Base-by-base conservation (phyloP, 2,329 filamentous ascomycete species). In the Chaetothyriales sp. region DNA sequence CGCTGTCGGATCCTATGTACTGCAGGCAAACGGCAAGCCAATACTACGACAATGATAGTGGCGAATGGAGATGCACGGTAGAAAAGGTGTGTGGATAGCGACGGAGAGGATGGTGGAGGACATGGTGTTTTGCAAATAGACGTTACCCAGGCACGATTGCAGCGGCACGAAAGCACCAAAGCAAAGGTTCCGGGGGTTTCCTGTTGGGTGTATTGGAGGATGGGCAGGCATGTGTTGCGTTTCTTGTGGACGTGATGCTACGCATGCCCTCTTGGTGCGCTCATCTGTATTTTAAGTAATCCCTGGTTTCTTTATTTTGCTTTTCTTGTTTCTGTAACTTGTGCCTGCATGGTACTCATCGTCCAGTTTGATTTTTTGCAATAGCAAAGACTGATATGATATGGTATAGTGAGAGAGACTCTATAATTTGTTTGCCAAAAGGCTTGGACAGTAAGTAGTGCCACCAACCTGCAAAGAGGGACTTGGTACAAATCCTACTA, bases 71-170 rank as follows among this genome's bases (percentile, higher is more conserved):
- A 44, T 29, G 22, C 20, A 46, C 47, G 25, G 8, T 47, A 29
- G 33, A 25, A 37, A 44, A 51, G 48, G 44, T 50, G 37, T 46
- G 22, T 44, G 53, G 47, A 48, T 25, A 43, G 43, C 29, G 50
- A 20, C 28, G 43, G 50, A 52, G 51, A 48, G 28, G 33, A 13
- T 40, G 33, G 33, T 50, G 5, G 56, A 52, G 44, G 56, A 22
- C 54, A 56, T 56, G 18, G 47, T 49, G 33, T 40, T 40, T 40
- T 40, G 33, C 33, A 40, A 40, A 40, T 40, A 40, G 33, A 40
- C 33, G 33, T 40, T 2, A 40, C 33, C 29, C 33, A 40, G 33
- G 33, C 33, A 40, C 33, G 15, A 40, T 40, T 40, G 33, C 33
- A 40, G 33, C 33, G 33, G 33, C 33, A 40, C 33, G 8, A 40